Evolutionary conservation across 192 early-diverging fungal genomes (phyloP), one percentile per base, ranked within the genome.

Genomic region (Coemansia sp.): DNA sequence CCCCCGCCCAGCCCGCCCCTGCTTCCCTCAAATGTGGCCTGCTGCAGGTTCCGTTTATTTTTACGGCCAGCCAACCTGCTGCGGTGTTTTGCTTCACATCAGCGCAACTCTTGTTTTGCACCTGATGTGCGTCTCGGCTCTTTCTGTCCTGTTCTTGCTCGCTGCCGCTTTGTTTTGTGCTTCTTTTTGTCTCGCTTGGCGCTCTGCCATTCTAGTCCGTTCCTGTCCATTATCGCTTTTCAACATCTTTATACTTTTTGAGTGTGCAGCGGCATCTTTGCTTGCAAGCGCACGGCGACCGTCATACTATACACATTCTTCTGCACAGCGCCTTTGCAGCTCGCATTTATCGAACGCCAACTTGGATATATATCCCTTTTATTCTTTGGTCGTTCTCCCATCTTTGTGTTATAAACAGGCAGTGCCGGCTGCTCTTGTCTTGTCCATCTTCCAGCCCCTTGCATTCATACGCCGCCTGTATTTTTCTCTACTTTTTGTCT

Each of bases 291-390:
- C 22, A 7, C 19, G 1, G 32, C 32, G 24, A 15, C 23, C 22
- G 49, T 48, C 60, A 57, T 37, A 12, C 56, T 57, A 61, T 22
- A 50, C 17, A 50, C 24, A 24, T 32, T 55, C 24, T 50, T 27
- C 60, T 61, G 60, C 60, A 32, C 60, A 61, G 47, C 37, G 27
- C 24, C 48, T 51, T 61, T 61, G 60, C 60, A 61, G 60, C 47
- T 48, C 45, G 60, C 45, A 48, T 61, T 61, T 61, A 61, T 61
- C 60, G 60, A 61, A 61, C 60, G 45, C 29, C 45, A 61, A 55
- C 27, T 55, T 29, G 25, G 53, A 55, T 55, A 55, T 55, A 55
- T 54, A 23, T 41, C 39, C 32, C 4, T 45, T 45, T 45, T 45
- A 45, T 45, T 45, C 41, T 45, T 45, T 29, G 53, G 12, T 55